Evolutionary conservation across 441 rosid species (phyloP).

Genomic region (Biscutella auriculata): DNA sequence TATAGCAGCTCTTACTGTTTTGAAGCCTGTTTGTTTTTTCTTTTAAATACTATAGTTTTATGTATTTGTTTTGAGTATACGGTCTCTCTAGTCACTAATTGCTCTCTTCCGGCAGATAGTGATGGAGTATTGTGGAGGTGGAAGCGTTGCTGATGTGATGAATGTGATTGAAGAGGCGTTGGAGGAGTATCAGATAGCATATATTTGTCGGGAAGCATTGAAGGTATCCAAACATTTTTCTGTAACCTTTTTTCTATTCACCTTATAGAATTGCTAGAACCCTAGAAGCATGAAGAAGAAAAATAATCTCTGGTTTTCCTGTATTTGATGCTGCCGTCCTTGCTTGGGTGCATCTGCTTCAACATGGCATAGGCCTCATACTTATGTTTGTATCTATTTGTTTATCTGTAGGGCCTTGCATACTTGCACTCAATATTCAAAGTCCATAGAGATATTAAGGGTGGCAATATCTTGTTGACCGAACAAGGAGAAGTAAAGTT

Average conservation of each 20-base stretch:
- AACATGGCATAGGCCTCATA: slow-evolving; percentile 8
- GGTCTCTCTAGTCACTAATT: slow-evolving; percentile 14
- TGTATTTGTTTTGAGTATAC: not conserved
- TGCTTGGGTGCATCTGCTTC: not conserved
- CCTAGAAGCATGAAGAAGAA: not conserved
- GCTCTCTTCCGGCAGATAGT: slow-evolving; percentile 69
- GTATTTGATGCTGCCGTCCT: slow-evolving; percentile 2
- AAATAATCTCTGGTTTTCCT: slow-evolving; percentile 5
- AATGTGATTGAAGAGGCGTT: slow-evolving; percentile 77
- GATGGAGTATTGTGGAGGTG: slow-evolving; percentile 99
- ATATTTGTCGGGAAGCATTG: slow-evolving; percentile 83
- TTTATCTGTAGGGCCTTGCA: slow-evolving; percentile 73
- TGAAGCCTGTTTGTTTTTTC: not conserved
- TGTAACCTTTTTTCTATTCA: not conserved
- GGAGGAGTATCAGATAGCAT: slow-evolving; percentile 96
- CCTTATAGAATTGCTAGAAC: not conserved
- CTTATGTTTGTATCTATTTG: slow-evolving; percentile 10
- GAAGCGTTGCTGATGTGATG: slow-evolving; percentile 96
- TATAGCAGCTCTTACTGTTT: not conserved
- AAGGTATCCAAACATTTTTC: slow-evolving; percentile 40
- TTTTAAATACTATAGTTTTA: not conserved
- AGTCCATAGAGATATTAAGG: slow-evolving; percentile 97
- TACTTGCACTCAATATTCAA: slow-evolving; percentile 95
- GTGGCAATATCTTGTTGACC: slow-evolving; percentile 95
- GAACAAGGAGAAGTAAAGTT: slow-evolving; percentile 98